Evolutionary conservation across 1,284 basidiomycete genomes (phyloP), one percentile per base, ranked within the genome.

Genomic region (Cystobasidium pallidum): DNA sequence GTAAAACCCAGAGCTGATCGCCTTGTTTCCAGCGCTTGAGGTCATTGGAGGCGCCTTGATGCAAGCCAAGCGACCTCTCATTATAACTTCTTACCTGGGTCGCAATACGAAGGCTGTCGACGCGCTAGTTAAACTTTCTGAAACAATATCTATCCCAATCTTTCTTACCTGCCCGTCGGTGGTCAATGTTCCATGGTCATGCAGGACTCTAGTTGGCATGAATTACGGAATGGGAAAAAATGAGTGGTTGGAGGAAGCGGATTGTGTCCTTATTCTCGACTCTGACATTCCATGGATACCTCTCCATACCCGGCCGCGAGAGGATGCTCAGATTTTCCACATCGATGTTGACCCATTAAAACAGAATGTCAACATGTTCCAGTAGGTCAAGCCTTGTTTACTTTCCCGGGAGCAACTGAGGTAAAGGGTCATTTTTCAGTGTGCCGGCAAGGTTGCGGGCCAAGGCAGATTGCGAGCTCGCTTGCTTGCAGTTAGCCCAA

Each of bases 251-350:
- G 80, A 82, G 47, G 79, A 81, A 30, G 87, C 87, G 0, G 89
- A 90, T 76, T 83, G 86, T 3, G 83, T 90, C 39, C 80, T 90
- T 21, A 81, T 89, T 19, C 74, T 90, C 13, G 88, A 90, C 65
- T 84, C 83, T 8, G 87, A 88, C 72, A 80, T 89, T 0, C 86
- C 88, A 0, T 90, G 88, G 87, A 84, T 89, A n/a, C 83, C 85
- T 0, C 81, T 82, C 59, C 83, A 84, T 70, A 84, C 79, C 71
- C 80, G 80, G 36, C 86, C 87, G 0, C 77, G 64, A 0, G 75
- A 81, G 0, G 79, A 81, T 11, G 84, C 86, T 0, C 80, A 83
- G 13, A 82, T 89, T 3, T 88, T 88, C 75, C 81, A 89, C 26
- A 78, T 89, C 45, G 88, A 89, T 76, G 80, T 84, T 11, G 88